Evolutionary conservation across 371 early-diverging fungal species (phyloP), one percentile per base, ranked within the genome.

Genomic region (Haplosporangium sp.): DNA sequence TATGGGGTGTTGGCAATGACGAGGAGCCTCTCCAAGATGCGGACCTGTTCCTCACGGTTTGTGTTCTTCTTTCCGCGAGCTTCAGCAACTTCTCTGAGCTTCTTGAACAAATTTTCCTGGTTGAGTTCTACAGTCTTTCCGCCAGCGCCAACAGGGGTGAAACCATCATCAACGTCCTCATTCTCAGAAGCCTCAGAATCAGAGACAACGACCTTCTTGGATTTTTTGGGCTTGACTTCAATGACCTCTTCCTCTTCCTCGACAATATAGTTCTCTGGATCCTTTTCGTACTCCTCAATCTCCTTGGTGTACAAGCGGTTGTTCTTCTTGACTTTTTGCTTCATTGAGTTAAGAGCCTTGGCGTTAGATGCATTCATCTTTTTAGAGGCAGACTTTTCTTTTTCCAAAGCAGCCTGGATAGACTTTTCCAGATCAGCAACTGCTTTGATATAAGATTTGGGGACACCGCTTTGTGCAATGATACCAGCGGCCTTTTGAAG

Each of bases 41-140:
- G 76, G 74, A 96, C 89, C 83, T 94, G 93, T 64, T 90, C 94
- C 48, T 86, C 82, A 79, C 95, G 94, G 85, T 97, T 94, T 48
- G 97, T 96, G 86, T 93, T 92, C 96, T 94, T 84, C 87, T 96
- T 96, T 71, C 99, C 99, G 76, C 98, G 94, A 56, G 94, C 92
- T 56, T 93, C 92, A 60, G 92, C 70, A 47, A 97, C 86, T 82
- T 95, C 96, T 65, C 84, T 83, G 53, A 99, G 88, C 74, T 91
- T 89, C 84, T 92, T 91, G 86, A 94, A 94, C 60, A 99, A 81
- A 75, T 91, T 92, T 47, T 94, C 96, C n/a, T 88, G 73, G 38
- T 88, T 91, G 47, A 88, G 74, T 61, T 86, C 90, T 40, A 90
- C 84, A 34, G 86, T 65, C 87, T 95, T 95, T 71, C 94, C 95